Base-by-base conservation (phyloP, 805 yeast genomes). In the Spencermartinsiella europaea region DNA sequence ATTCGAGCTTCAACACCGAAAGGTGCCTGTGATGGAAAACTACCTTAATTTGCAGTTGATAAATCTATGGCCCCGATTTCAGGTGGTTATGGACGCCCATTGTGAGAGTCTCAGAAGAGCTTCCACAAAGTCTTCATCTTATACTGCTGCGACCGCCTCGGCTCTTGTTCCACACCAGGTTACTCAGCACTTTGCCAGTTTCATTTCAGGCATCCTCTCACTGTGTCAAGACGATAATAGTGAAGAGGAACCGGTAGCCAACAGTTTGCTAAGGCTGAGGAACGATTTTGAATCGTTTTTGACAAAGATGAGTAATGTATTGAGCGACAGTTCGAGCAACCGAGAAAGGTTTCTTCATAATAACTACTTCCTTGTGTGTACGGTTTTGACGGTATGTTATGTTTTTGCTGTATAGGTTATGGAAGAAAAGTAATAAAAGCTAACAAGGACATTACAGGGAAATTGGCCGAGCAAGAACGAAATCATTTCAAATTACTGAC, bases 11-110 rank as follows among this genome's bases (percentile, higher is more conserved):
- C 90, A 85, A 59, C 82, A 77, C 51, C 73, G 85, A 48, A 76
- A 76, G 47, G 79, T 84, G 2, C 90, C 95, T 0, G 80, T 80
- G 3, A 67, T 81, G 62, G 87, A 82, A 51, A 85, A 79, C 49
- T 85, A 83, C 61, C 71, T 83, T 52, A 80, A 84, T 55, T 70
- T 77, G 14, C 79, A 84, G 51, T 64, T 81, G 50, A 76, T 87
- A 43, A 63, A 75, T 2, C 67, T 91, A 38, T 93, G 98, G 98
- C 96, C 97, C 0, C 79, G 76, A 48, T 85, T 90, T 58, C 90
- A 89, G 57, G 73, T 72, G 39, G 70, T 87, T 28, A 75, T 90
- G 36, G 96, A 89, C 61, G 67, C 77, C 28, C 86, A 91, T 56
- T 83, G 95, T 56, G 84, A 80, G 17, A 77, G 81, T 42, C 67